Conservation (phyloP, 2,329 filamentous ascomycete species). For the Chrysoporthe puriensis region DNA sequence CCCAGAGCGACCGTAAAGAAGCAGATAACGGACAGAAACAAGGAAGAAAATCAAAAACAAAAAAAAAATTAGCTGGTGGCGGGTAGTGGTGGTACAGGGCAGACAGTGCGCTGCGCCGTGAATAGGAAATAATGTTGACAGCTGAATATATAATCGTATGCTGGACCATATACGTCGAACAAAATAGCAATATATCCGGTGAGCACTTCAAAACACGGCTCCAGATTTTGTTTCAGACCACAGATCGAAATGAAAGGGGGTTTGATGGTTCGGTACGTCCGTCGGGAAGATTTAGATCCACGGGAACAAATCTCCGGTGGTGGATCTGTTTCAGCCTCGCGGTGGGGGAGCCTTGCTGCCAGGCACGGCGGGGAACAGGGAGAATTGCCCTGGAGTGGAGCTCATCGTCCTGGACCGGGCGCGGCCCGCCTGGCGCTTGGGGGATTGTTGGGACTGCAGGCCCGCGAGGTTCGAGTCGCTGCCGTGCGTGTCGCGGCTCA, state of each 20-base stretch:
- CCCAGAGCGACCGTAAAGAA: not conserved
- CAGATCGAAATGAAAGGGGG: not conserved
- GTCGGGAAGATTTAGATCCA: not conserved
- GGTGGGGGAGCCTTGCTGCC: constrained; percentile 19
- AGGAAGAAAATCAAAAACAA: not conserved
- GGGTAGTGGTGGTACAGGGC: constrained; percentile 3
- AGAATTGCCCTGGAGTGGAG: constrained; percentile 51
- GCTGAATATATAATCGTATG: not conserved
- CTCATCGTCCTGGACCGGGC: constrained; percentile 52
- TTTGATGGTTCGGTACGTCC: not conserved
- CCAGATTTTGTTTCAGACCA: not conserved
- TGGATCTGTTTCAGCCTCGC: constrained; percentile 23
- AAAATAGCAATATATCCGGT: constrained; percentile 6
- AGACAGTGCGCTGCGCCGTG: not conserved
- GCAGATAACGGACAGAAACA: not conserved
- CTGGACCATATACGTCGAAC: not conserved
- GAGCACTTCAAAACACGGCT: not conserved
- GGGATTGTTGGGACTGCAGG: constrained; percentile 32
- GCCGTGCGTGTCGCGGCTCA: constrained; percentile 33
- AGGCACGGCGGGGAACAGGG: constrained; percentile 44
- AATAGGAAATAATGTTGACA: not conserved
- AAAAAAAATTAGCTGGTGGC: not conserved
- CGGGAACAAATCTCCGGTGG: not conserved
- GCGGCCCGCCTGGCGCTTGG: constrained; percentile 38
- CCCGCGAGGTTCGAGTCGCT: constrained; percentile 36